phyloP scores from a whole-genome alignment of 225 moss, liverwort and hornwort species.

The Straminergon stramineum region DNA sequence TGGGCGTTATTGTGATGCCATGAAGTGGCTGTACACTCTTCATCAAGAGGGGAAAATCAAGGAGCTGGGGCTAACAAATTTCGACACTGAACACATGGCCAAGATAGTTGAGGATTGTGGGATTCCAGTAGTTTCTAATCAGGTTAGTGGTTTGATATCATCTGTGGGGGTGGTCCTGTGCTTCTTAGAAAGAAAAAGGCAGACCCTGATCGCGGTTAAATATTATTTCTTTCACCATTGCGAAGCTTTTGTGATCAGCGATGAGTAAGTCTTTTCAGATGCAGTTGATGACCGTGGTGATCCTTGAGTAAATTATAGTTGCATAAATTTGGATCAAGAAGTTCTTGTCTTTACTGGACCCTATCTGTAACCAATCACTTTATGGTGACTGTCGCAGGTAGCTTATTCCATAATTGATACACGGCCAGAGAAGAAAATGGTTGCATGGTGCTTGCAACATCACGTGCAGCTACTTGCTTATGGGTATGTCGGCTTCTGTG shows the following conservation, averaged over 20 bases:
- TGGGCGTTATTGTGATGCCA: slow-evolving; percentile 29
- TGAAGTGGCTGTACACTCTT: slow-evolving; percentile 42
- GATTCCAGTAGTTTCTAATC: slow-evolving; percentile 40
- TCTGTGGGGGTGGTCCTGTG: background rate
- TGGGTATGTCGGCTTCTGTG: background rate
- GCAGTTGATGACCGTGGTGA: background rate
- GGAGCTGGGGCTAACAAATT: slow-evolving; percentile 51
- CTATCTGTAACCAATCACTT: background rate
- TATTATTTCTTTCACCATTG: background rate
- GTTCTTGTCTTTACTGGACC: background rate
- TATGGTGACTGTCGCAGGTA: slow-evolving; percentile 15
- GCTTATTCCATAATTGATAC: slow-evolving; percentile 48
- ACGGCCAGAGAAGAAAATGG: slow-evolving; percentile 50
- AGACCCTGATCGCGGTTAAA: background rate
- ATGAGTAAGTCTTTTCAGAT: background rate
- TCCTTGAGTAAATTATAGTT: background rate
- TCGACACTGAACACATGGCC: slow-evolving; percentile 50
- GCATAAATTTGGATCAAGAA: background rate
- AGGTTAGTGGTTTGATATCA: slow-evolving; percentile 11
- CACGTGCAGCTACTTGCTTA: slow-evolving; percentile 54
- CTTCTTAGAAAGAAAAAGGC: background rate
- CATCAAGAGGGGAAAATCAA: slow-evolving; percentile 44
- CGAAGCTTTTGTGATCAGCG: background rate
- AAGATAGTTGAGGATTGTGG: slow-evolving; percentile 35
- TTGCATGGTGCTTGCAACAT: slow-evolving; percentile 40